These are phyloP conservation scores for Onygenales sp. DNA, from an alignment of 2,329 filamentous ascomycete species.

Conservation along the genomic window DNA sequence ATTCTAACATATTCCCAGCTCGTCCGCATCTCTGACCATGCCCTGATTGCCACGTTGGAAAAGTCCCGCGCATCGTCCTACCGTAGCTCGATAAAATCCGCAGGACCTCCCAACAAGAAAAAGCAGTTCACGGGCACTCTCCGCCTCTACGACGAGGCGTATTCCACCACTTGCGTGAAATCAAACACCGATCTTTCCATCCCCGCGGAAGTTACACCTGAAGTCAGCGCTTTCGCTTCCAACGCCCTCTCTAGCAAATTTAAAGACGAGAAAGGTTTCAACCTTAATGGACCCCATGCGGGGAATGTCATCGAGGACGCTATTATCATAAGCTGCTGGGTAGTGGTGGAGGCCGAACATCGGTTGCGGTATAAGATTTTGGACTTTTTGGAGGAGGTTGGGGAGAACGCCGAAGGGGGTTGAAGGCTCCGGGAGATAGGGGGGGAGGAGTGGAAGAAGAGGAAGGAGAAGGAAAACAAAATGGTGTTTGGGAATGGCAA, in stretches of 20 bases:
- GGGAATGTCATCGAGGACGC: slow-evolving; percentile 4
- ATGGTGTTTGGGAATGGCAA: background rate
- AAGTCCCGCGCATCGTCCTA: background rate
- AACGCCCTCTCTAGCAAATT: background rate
- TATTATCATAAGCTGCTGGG: slow-evolving; percentile 4
- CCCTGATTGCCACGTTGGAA: slow-evolving; percentile 2
- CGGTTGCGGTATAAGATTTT: slow-evolving; percentile 3
- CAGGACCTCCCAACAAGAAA: slow-evolving; percentile 1
- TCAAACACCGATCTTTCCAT: background rate
- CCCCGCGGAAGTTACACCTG: background rate
- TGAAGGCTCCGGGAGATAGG: background rate
- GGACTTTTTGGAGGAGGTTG: slow-evolving; percentile 2
- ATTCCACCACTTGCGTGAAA: background rate
- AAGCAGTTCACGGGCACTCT: background rate
- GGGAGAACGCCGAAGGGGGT: background rate
- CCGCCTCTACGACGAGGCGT: background rate
- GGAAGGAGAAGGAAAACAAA: background rate
- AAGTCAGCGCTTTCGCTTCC: background rate
- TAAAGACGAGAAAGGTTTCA: background rate
- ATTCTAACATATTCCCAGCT: background rate
- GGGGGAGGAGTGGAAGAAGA: background rate
- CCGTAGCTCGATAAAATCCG: slow-evolving; percentile 4
- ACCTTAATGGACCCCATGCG: background rate
- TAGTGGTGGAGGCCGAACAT: slow-evolving; percentile 2
- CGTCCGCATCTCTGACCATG: background rate